phyloP scores from a whole-genome alignment of 148 eudicot genomes.

The Pharnaceum exiguum region DNA sequence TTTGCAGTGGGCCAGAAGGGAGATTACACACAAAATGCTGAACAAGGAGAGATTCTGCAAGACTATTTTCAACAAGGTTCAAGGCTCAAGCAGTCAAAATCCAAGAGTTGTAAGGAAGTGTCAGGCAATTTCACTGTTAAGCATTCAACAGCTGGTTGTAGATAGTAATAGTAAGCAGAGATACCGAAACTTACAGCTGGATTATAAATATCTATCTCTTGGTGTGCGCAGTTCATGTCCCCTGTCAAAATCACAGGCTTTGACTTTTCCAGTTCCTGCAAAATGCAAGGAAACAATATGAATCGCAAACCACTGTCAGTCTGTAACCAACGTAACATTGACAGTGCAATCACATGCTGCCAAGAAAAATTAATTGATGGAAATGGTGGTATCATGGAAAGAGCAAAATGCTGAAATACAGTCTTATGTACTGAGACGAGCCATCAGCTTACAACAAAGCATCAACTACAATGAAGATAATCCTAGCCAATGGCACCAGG shows the following conservation, averaged over 20 bases:
- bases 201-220: slow-evolving; percentile 91
- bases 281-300: slow-evolving; percentile 3
- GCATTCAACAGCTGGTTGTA: not conserved
- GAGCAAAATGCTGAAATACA: no score
- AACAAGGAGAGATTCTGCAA: no score
- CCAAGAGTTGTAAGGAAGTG: not conserved
- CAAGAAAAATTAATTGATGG: no score
- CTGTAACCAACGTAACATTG: not conserved
- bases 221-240: slow-evolving; percentile 91
- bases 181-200: slow-evolving; percentile 66
- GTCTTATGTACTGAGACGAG: no score
- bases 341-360: not conserved
- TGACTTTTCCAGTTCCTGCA: slow-evolving; percentile 88
- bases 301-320: not conserved
- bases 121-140: not conserved
- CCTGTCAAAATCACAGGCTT: slow-evolving; percentile 97
- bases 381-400: no score
- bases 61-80: no score
- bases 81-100: no score
- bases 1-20: no score
- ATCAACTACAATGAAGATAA: no score
- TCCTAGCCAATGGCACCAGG: no score
- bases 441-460: no score
- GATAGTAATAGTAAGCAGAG: not conserved
- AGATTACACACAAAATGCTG: no score